Evolutionary conservation across 2,329 filamentous ascomycete genomes (phyloP), one percentile per base, ranked within the genome.

Genomic region (Pseudopyrenochaeta lycopersici): DNA sequence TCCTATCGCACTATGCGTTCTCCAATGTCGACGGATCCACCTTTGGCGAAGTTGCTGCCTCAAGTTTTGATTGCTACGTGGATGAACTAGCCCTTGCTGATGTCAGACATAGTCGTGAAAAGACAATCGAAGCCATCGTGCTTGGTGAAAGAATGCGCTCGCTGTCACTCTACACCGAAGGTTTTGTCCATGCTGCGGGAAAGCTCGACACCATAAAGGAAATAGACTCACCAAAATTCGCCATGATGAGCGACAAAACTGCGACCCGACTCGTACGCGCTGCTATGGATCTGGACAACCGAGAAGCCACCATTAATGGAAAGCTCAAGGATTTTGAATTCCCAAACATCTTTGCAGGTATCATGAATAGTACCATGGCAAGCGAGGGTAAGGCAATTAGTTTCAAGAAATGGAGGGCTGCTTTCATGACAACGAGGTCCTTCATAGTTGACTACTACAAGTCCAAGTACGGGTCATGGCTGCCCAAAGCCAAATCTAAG

Each of bases 291-390:
- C 81, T 98, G 2, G 82, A 89, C 30, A 88, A 86, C 56, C 86
- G 92, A 17, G 84, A 91, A 54, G 84, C 87, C 56, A 88, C 84
- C 47, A 85, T 92, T 61, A 89, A 90, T 60, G 78, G 81, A 29
- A 88, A 90, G 38, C 80, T 98, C n/a, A 87, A 90, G 52, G 87
- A 92, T 56, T 98, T 98, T 64, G 91, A 97, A 29, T 97, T 97
- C 65, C 92, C 93, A 0, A 90, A 91, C 0, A 80, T 98, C 4
- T 98, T 97, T 71, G 86, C 92, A 0, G 95, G 95, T 30, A 87
- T 92, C 61, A 94, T 91, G 68, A 92, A 88, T 73, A 96, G 92
- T 3, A 93, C 89, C 10, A 91, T 90, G 1, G 84, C 87, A 18
- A 82, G 83, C 1, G 92, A 96, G 74, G 88, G 91, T 59, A 93